Percentiles rank a stretch among this genome's conserved stretches.
phyloP scores from a whole-genome alignment of 768 basidiomycete species.

The Macrolepiota dolichaula region DNA sequence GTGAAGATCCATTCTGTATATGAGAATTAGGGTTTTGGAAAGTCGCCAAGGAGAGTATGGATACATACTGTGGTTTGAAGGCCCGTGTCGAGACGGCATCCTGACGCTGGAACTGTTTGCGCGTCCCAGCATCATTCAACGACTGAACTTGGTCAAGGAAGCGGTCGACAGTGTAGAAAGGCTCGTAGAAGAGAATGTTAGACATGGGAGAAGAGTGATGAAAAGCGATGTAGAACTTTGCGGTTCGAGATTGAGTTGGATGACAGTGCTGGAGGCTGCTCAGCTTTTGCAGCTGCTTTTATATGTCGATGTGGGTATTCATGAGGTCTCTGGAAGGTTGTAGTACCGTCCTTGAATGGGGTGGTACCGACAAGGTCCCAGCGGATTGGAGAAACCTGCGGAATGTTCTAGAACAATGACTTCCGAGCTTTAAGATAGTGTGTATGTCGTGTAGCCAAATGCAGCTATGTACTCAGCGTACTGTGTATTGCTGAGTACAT shows the following conservation, averaged over 20 bases:
- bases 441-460: too few species aligned
- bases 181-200: slow-evolving; percentile 13
- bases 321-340: too few species aligned
- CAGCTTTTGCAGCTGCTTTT: too few species aligned
- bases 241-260: too few species aligned
- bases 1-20: slow-evolving; percentile 50
- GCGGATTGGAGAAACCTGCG: background rate
- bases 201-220: slow-evolving; percentile 1
- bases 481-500: too few species aligned
- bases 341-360: background rate
- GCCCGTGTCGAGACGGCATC: background rate
- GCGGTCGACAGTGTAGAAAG: slow-evolving; percentile 12
- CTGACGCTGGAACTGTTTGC: background rate
- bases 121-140: background rate
- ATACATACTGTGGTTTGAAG: background rate
- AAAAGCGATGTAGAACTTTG: background rate
- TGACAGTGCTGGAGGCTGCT: too few species aligned
- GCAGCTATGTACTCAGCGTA: too few species aligned
- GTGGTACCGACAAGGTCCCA: background rate
- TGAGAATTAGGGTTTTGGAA: too few species aligned
- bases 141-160: slow-evolving; percentile 4
- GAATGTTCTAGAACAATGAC: background rate
- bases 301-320: too few species aligned
- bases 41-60: too few species aligned
- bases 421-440: background rate